Percentiles rank a stretch among this genome's conserved stretches.
phyloP scores from a whole-genome alignment of 768 basidiomycete genomes.

The Boletus rex-veris region DNA sequence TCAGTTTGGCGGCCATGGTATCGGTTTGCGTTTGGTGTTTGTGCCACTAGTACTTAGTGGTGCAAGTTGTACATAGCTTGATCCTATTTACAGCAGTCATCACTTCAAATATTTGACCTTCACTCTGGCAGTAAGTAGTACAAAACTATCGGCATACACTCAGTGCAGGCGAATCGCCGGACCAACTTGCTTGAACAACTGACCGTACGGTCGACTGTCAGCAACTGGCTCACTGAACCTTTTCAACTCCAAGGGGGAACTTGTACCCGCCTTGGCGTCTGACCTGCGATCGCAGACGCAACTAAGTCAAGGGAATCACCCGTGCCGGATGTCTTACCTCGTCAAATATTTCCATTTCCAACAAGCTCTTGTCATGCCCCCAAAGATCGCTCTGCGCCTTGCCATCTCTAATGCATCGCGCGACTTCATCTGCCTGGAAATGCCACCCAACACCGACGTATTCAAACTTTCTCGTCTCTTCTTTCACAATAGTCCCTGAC shows the following conservation, averaged over 20 bases:
- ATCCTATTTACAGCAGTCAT: too few species aligned
- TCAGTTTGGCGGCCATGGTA: conserved; percentile 32
- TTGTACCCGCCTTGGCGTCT: conserved; percentile 64
- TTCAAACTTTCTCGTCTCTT: conserved; percentile 57
- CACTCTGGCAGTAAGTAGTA: background rate
- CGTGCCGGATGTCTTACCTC: conserved; percentile 45
- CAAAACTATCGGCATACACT: background rate
- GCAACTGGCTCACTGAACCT: conserved; percentile 21
- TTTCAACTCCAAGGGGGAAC: conserved; percentile 63
- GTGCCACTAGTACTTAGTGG: too few species aligned
- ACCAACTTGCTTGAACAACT: too few species aligned
- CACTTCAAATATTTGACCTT: background rate
- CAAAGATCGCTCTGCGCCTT: conserved; percentile 71
- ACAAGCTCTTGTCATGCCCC: conserved; percentile 74
- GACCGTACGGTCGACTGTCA: too few species aligned
- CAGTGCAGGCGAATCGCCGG: too few species aligned
- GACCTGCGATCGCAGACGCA: conserved; percentile 39
- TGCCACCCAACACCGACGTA: conserved; percentile 74
- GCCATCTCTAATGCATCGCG: conserved; percentile 68
- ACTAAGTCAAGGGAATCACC: conserved; percentile 8
- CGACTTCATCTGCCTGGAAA: conserved; percentile 88
- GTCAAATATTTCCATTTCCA: conserved; percentile 85
- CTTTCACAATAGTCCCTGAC: conserved; percentile 39
- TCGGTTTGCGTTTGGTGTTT: too few species aligned
- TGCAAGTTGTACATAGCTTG: too few species aligned